These are phyloP conservation scores for Quercus variabilis DNA, from an alignment of 306 rosid species.

Conservation along the genomic window DNA sequence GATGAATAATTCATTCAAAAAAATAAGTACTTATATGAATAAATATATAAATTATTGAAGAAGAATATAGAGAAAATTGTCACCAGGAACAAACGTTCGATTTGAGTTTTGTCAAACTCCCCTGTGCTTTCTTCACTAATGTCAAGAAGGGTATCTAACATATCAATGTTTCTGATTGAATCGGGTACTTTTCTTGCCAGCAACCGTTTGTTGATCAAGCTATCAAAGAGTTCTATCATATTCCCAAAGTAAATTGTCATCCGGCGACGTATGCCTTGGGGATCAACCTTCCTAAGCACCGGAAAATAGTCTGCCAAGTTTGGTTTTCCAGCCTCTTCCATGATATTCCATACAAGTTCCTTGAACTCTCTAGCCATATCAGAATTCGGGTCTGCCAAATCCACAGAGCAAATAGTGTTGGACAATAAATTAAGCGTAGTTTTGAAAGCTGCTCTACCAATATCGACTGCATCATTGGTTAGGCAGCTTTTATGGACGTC, in stretches of 20 bases:
- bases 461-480: background rate
- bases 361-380: constrained; percentile 26
- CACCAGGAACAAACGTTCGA: constrained; percentile 33
- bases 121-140: background rate
- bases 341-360: constrained; percentile 12
- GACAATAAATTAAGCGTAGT: constrained; percentile 22
- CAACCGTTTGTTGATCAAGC: constrained; percentile 24
- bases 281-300: too few relatives aligned
- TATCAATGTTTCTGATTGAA: constrained; percentile 12
- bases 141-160: constrained; percentile 40
- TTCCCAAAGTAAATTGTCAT: too few relatives aligned
- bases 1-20: too few relatives aligned
- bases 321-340: too few relatives aligned
- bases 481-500: constrained; percentile 2
- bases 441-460: too few relatives aligned
- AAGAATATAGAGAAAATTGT: background rate
- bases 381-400: constrained; percentile 23
- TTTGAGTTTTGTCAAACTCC: constrained; percentile 23
- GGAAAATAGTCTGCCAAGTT: too few relatives aligned
- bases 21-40: too few relatives aligned
- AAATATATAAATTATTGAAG: background rate
- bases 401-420: constrained; percentile 36
- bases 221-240: background rate
- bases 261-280: too few relatives aligned
- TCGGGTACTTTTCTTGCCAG: background rate